Conservation (phyloP, 2,329 filamentous ascomycete species). For the Cercospora sojina region DNA sequence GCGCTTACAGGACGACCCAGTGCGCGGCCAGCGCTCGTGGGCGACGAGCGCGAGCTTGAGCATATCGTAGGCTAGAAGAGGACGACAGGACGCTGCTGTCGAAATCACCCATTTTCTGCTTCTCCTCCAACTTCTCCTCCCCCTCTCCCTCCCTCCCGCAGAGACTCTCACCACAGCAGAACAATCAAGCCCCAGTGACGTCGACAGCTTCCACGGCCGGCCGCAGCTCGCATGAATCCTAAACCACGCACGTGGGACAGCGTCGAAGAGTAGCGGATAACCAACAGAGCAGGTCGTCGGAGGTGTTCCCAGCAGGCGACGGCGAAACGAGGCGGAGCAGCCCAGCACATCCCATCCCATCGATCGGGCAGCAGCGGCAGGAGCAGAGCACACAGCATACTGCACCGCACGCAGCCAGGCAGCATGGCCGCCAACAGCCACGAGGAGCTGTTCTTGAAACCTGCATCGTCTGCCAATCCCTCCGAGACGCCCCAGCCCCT, state of each 20-base stretch:
- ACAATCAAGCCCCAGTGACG: background rate
- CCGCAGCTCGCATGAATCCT: conserved; percentile 1
- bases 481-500: conserved; percentile 35
- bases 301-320: background rate
- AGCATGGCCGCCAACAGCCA: conserved; percentile 16
- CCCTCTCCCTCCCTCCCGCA: background rate
- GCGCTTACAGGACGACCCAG: conserved; percentile 10
- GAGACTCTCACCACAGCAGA: background rate
- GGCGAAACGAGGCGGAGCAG: background rate
- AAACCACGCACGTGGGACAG: background rate
- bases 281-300: background rate
- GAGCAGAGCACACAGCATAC: background rate
- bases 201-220: background rate
- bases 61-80: background rate
- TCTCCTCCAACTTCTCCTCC: background rate
- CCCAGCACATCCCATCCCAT: background rate
- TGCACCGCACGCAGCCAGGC: background rate
- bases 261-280: background rate
- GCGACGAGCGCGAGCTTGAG: background rate
- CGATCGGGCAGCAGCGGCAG: background rate
- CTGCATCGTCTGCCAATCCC: conserved; percentile 16
- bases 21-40: background rate
- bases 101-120: background rate
- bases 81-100: background rate
- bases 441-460: conserved; percentile 29